phyloP scores from a whole-genome alignment of 2,329 filamentous ascomycete species.

The Fusarium phyllophilum region DNA sequence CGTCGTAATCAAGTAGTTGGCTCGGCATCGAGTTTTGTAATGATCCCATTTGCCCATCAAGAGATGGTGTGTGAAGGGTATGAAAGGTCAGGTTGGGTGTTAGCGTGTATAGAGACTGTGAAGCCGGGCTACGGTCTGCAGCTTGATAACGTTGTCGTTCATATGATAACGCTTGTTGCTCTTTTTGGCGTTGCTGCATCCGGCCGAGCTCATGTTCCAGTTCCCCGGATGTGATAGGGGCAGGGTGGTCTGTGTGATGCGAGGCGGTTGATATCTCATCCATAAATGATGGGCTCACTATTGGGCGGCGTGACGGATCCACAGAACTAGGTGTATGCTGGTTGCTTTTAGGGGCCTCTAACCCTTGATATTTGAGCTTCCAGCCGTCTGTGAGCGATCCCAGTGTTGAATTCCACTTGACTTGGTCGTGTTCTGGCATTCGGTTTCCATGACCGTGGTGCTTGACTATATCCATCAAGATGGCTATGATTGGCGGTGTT shows the following conservation, averaged over 20 bases:
- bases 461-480: slow-evolving; percentile 51
- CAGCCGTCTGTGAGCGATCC: slow-evolving; percentile 44
- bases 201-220: slow-evolving; percentile 39
- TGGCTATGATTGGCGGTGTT: slow-evolving; percentile 49
- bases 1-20: slow-evolving; percentile 58
- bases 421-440: slow-evolving; percentile 49
- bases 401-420: slow-evolving; percentile 46
- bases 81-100: slow-evolving; percentile 42
- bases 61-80: slow-evolving; percentile 37
- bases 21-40: slow-evolving; percentile 33
- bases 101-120: slow-evolving; percentile 38
- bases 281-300: slow-evolving; percentile 36
- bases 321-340: slow-evolving; percentile 28
- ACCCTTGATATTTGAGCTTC: slow-evolving; percentile 29
- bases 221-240: slow-evolving; percentile 37
- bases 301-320: slow-evolving; percentile 28
- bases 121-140: slow-evolving; percentile 33
- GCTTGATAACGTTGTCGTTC: slow-evolving; percentile 34
- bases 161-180: slow-evolving; percentile 36
- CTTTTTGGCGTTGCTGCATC: slow-evolving; percentile 35
- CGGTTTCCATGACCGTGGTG: slow-evolving; percentile 43
- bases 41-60: slow-evolving; percentile 34
- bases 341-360: slow-evolving; percentile 35
- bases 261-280: slow-evolving; percentile 45
- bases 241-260: slow-evolving; percentile 36